Conservation (phyloP, 371 early-diverging fungal genomes). For the Actinomucor elegans region DNA sequence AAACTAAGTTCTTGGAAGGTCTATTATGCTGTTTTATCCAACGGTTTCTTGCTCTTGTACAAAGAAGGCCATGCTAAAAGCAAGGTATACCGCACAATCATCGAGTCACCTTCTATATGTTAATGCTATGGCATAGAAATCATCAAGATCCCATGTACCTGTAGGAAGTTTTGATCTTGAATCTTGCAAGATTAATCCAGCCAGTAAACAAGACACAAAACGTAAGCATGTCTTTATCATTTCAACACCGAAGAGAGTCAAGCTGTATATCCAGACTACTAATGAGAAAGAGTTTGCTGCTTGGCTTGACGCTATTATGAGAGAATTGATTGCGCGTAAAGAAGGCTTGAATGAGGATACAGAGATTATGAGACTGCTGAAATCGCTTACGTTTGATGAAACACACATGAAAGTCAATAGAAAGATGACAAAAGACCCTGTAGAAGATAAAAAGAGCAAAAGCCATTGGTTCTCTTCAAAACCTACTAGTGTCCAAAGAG, state of each 20-base stretch:
- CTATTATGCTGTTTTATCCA: slow-evolving; percentile 43
- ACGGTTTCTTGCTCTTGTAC: slow-evolving; percentile 44
- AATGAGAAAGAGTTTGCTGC: slow-evolving; percentile 40
- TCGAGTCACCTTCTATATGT: no score
- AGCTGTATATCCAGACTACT: slow-evolving; percentile 40
- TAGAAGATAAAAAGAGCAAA: slow-evolving; percentile 1
- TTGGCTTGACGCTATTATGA: slow-evolving; percentile 54
- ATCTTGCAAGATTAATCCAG: slow-evolving; percentile 47
- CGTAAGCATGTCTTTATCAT: slow-evolving; percentile 33
- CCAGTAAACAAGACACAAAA: slow-evolving; percentile 34
- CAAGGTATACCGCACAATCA: no score
- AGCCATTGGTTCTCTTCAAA: slow-evolving; percentile 17
- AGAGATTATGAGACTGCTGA: slow-evolving; percentile 25
- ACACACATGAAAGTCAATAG: slow-evolving; percentile 29
- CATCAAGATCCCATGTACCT: slow-evolving; percentile 33
- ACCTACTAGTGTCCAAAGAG: background rate
- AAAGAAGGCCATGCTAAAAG: slow-evolving; percentile 37
- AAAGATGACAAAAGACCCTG: slow-evolving; percentile 17
- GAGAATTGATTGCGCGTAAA: slow-evolving; percentile 46
- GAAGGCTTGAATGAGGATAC: slow-evolving; percentile 18
- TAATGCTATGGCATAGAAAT: slow-evolving; percentile 2
- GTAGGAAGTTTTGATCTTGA: slow-evolving; percentile 51
- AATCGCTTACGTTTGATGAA: slow-evolving; percentile 19
- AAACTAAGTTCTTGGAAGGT: slow-evolving; percentile 52
- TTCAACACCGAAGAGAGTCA: slow-evolving; percentile 35